Conservation (phyloP, 1,284 basidiomycete species). For the Cutaneotrichosporon sp. region DNA sequence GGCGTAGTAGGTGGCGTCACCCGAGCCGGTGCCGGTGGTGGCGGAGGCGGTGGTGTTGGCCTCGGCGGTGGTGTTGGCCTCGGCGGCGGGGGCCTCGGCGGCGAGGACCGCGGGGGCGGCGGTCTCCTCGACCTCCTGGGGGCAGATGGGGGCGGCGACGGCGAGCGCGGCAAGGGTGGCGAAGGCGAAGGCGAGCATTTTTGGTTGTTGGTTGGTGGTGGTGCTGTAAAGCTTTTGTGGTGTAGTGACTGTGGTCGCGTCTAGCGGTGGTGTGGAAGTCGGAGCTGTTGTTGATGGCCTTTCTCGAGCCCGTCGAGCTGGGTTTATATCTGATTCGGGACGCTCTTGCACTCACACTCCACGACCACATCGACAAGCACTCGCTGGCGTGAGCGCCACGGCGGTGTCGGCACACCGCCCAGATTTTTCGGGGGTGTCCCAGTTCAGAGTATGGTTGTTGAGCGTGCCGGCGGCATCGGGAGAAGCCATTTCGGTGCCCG, state of each 20-base stretch:
- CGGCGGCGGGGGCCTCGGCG: not conserved
- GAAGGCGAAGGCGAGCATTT: constrained; percentile 29
- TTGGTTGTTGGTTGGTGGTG: constrained; percentile 8
- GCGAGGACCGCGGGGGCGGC: not conserved
- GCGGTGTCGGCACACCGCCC: too few species aligned
- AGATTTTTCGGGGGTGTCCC: not conserved
- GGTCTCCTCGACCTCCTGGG: constrained; percentile 27
- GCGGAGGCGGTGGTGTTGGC: not conserved
- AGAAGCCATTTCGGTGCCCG: too few species aligned
- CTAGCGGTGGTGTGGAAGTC: constrained; percentile 7
- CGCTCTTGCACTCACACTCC: not conserved
- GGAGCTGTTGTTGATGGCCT: not conserved
- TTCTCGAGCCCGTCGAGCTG: not conserved
- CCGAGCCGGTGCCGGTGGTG: not conserved
- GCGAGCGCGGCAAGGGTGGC: constrained; percentile 30
- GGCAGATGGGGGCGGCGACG: constrained; percentile 30
- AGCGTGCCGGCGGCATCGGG: too few species aligned
- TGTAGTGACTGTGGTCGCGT: constrained; percentile 10
- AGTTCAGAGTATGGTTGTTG: too few species aligned
- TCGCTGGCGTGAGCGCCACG: too few species aligned
- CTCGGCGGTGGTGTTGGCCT: not conserved
- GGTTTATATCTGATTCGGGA: not conserved
- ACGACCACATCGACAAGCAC: not conserved
- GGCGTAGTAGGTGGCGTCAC: constrained; percentile 45
- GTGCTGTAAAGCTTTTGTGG: constrained; percentile 6